A percentile compares a stretch with the other conserved stretches of the same genome.
Conservation (phyloP, 495 filamentous ascomycete species). For the Aspergillus leporis region DNA sequence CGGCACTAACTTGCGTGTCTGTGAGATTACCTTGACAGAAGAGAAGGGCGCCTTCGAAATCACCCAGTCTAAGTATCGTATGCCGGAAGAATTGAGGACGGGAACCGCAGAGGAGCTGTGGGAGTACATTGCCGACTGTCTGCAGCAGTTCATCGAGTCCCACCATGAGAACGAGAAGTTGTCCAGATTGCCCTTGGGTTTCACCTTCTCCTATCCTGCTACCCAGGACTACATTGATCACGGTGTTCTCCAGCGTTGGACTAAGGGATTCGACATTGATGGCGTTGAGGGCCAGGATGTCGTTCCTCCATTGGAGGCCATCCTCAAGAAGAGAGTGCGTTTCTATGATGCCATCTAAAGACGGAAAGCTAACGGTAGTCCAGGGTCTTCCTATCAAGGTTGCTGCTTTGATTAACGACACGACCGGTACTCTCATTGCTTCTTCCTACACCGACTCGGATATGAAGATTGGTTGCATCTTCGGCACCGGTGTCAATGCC, state of each 20-base stretch:
- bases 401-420: constrained; percentile 94
- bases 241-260: constrained; percentile 95
- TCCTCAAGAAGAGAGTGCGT: constrained; percentile 73
- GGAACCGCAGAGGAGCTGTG: constrained; percentile 91
- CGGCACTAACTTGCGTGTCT: constrained; percentile 96
- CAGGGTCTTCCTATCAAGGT: constrained; percentile 91
- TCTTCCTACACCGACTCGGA: constrained; percentile 89
- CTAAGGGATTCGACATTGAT: constrained; percentile 96
- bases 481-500: constrained; percentile 97
- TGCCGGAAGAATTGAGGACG: constrained; percentile 93
- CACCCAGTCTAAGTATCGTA: constrained; percentile 96
- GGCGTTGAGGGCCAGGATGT: constrained; percentile 96
- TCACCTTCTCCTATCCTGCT: constrained; percentile 98
- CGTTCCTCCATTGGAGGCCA: constrained; percentile 86
- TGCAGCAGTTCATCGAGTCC: constrained; percentile 92
- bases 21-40: constrained; percentile 88
- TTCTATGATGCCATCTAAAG: neutral
- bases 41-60: constrained; percentile 97
- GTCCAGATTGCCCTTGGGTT: constrained; percentile 75
- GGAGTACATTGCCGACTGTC: constrained; percentile 96
- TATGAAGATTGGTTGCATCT: constrained; percentile 96
- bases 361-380: neutral
- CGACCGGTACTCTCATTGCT: constrained; percentile 97
- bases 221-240: constrained; percentile 97
- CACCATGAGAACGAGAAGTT: constrained; percentile 74